Conservation (phyloP, 2,329 filamentous ascomycete genomes). For the Tolypocladium ovalisporum region DNA sequence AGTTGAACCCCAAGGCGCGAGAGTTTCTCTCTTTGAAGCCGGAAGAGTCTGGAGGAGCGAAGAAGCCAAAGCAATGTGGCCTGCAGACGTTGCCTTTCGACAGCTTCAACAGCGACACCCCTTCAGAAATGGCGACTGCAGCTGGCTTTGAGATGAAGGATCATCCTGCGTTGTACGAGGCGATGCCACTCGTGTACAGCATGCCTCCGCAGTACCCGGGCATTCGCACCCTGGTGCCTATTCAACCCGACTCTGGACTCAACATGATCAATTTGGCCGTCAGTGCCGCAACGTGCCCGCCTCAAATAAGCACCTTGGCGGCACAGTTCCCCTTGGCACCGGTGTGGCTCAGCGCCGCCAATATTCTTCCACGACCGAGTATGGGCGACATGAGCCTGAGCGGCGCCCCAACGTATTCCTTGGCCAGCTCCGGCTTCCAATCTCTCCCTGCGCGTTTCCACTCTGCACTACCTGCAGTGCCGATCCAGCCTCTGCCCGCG, state of each 20-base stretch:
- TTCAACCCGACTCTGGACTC: background rate
- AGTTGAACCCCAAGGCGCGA: conserved; percentile 8
- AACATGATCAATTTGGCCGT: background rate
- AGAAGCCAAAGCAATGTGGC: background rate
- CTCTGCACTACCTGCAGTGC: background rate
- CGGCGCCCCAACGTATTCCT: background rate
- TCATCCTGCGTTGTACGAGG: background rate
- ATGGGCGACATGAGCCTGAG: background rate
- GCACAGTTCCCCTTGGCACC: background rate
- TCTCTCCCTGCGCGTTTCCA: background rate
- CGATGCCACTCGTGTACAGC: background rate
- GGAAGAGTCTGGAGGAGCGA: no score
- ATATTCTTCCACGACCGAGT: background rate
- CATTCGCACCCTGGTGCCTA: background rate
- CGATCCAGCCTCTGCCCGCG: background rate
- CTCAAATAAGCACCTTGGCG: background rate
- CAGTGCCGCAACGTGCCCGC: background rate
- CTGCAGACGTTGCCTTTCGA: no score
- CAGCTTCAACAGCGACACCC: background rate
- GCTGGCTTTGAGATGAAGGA: background rate
- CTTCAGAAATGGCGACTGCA: background rate
- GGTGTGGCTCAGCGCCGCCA: background rate
- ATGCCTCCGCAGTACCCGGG: background rate
- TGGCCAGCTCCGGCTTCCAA: background rate
- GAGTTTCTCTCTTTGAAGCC: conserved; percentile 7